Evolutionary conservation across 371 early-diverging fungal species (phyloP).

Genomic region (Mucor irregularis): DNA sequence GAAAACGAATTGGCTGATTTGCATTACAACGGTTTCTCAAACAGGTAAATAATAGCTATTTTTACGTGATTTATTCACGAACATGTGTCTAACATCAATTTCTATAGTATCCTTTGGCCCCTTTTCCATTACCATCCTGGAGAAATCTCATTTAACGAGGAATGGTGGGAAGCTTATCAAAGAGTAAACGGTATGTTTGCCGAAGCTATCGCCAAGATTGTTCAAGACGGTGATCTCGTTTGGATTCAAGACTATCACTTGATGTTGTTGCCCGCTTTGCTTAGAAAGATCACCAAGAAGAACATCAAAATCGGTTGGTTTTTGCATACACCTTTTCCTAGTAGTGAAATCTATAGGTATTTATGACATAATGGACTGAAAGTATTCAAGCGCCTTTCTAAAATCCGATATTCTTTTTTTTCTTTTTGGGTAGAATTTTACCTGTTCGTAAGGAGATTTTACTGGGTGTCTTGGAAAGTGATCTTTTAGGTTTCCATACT

Average conservation of each 20-base stretch:
- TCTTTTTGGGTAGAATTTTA: slow-evolving; percentile 53
- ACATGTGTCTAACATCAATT: neutral
- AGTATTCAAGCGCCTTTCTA: neutral
- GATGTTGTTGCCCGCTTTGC: slow-evolving; percentile 93
- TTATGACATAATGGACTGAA: neutral
- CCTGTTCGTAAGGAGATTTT: slow-evolving; percentile 89
- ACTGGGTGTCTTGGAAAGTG: slow-evolving; percentile 90
- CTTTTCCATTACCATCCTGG: slow-evolving; percentile 98
- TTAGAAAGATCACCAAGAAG: slow-evolving; percentile 63
- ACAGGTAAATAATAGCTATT: slow-evolving; percentile 52
- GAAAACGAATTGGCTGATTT: slow-evolving; percentile 94
- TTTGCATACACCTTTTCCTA: slow-evolving; percentile 98
- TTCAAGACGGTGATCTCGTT: slow-evolving; percentile 89
- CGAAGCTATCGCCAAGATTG: slow-evolving; percentile 75
- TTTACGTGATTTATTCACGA: neutral
- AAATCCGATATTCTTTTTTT: neutral
- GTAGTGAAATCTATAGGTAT: slow-evolving; percentile 89
- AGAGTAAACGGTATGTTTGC: slow-evolving; percentile 90
- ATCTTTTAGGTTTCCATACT: slow-evolving; percentile 95
- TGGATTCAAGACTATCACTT: slow-evolving; percentile 99
- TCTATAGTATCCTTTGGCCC: slow-evolving; percentile 87
- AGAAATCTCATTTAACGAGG: slow-evolving; percentile 89
- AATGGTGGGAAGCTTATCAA: slow-evolving; percentile 96
- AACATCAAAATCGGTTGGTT: slow-evolving; percentile 98
- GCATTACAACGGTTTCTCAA: slow-evolving; percentile 99